These are phyloP conservation scores for Cudoniella acicularis DNA, from an alignment of 495 filamentous ascomycete genomes.

Conservation along the genomic window DNA sequence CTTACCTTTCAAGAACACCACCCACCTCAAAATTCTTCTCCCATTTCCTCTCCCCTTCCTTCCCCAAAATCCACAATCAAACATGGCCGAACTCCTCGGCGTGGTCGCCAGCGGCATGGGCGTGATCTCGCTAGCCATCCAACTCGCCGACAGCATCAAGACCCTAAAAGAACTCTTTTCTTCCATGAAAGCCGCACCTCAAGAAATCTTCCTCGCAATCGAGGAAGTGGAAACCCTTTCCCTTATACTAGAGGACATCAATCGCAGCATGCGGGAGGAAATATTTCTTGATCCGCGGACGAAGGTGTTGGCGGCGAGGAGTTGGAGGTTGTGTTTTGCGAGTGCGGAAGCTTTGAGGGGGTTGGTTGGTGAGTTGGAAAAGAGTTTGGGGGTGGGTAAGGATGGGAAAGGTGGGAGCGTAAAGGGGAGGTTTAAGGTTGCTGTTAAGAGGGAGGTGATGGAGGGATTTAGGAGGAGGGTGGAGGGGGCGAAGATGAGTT, in stretches of 20 bases:
- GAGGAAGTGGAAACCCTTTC: conserved; percentile 1
- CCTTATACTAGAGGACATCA: conserved; percentile 2
- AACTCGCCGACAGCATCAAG: neutral
- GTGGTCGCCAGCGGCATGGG: conserved; percentile 1
- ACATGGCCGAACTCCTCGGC: conserved; percentile 7
- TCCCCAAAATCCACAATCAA: no score
- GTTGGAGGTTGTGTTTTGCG: neutral
- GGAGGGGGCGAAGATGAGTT: neutral
- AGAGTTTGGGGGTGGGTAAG: neutral
- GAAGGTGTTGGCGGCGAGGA: neutral
- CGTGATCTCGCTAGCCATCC: conserved; percentile 1
- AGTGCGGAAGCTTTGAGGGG: neutral
- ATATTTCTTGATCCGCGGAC: neutral
- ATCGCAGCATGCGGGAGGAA: neutral
- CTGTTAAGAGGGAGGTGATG: neutral
- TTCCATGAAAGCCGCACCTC: neutral
- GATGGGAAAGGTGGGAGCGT: no score
- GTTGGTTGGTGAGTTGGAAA: neutral
- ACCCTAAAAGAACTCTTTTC: conserved; percentile 1
- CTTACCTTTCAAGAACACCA: no score
- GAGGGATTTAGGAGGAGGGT: neutral
- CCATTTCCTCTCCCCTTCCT: no score
- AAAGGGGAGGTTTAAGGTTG: neutral
- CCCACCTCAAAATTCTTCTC: no score
- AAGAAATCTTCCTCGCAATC: neutral